phyloP scores from a whole-genome alignment of 371 early-diverging fungal genomes.

The Mucor racemosus region DNA sequence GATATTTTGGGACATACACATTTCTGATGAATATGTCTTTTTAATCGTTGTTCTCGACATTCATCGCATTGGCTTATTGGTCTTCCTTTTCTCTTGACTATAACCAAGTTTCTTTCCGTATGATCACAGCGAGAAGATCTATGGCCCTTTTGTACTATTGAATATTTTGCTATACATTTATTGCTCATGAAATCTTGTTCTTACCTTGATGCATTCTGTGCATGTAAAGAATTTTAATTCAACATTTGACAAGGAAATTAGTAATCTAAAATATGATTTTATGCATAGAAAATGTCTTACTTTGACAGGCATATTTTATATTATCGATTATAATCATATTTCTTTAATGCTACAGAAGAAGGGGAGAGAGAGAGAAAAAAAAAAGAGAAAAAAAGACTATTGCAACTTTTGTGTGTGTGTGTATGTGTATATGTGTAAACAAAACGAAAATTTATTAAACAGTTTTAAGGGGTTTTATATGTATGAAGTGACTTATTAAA shows the following conservation, averaged over 20 bases:
- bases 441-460: neutral
- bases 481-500: neutral
- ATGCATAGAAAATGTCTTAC: conserved; percentile 6
- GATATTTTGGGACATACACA: conserved; percentile 16
- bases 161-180: neutral
- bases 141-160: conserved; percentile 21
- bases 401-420: neutral
- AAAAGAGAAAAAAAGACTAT: neutral
- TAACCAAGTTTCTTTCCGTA: conserved; percentile 20
- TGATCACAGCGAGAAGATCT: conserved; percentile 30
- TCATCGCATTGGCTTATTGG: conserved; percentile 27
- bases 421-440: neutral
- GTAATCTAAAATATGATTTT: neutral
- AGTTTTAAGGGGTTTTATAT: conserved; percentile 5
- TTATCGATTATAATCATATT: conserved; percentile 30
- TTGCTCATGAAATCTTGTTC: neutral
- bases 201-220: conserved; percentile 26
- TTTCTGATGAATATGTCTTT: conserved; percentile 26
- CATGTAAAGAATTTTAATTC: neutral
- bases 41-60: conserved; percentile 24
- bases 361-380: neutral
- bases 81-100: conserved; percentile 27
- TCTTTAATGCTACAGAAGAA: neutral
- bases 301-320: conserved; percentile 30
- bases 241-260: neutral